A percentile compares a stretch with the other conserved stretches of the same genome.
These are phyloP conservation scores for Colletotrichum agaves DNA, from an alignment of 2,329 filamentous ascomycete species.

Conservation along the genomic window DNA sequence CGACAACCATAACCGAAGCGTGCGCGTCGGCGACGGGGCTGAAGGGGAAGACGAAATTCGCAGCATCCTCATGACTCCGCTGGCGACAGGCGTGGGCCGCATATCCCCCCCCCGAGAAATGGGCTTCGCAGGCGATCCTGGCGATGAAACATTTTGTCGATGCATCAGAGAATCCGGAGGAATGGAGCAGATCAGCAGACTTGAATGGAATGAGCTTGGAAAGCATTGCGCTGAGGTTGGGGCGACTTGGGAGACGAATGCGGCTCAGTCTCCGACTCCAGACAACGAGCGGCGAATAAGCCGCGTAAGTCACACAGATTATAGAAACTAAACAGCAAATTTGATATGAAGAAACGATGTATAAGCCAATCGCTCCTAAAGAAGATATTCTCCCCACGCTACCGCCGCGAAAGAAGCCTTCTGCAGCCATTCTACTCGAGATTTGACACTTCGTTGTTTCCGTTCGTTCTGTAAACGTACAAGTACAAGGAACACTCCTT, in stretches of 20 bases:
- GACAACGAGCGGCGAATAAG: not conserved
- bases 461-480: too few relatives aligned
- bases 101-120: constrained; percentile 56
- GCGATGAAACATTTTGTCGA: constrained; percentile 64
- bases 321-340: too few relatives aligned
- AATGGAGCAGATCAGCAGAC: constrained; percentile 52
- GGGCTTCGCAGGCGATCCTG: constrained; percentile 61
- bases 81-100: constrained; percentile 59
- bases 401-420: too few relatives aligned
- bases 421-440: too few relatives aligned
- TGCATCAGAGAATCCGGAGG: constrained; percentile 53
- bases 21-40: constrained; percentile 21
- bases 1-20: constrained; percentile 56
- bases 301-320: too few relatives aligned
- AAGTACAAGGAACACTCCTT: too few relatives aligned
- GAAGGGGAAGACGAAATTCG: constrained; percentile 46
- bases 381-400: too few relatives aligned
- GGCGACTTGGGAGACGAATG: constrained; percentile 40
- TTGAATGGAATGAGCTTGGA: constrained; percentile 50
- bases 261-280: not conserved
- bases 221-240: constrained; percentile 43
- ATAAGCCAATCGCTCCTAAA: too few relatives aligned
- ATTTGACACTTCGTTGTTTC: too few relatives aligned
- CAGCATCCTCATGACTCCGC: constrained; percentile 61
- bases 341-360: too few relatives aligned